A percentile compares a stretch with the other conserved stretches of the same genome.
Evolutionary conservation across 148 eudicot genomes (phyloP).

Genomic region (Euryodendron excelsum): DNA sequence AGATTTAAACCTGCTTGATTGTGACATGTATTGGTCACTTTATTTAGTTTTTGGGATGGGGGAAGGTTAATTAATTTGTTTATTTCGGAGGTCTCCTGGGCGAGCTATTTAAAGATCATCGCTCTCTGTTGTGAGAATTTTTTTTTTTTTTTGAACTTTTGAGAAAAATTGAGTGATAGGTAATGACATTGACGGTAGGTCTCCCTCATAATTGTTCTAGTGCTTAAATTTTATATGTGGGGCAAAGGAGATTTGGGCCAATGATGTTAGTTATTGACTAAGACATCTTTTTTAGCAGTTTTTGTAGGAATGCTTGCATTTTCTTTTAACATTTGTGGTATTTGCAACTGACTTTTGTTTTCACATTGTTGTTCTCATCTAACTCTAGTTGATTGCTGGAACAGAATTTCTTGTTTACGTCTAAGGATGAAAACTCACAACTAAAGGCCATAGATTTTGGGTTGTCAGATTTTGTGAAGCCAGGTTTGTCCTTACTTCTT

Average conservation of each 20-base stretch:
- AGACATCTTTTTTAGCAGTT: background rate
- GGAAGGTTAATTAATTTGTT: background rate
- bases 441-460: slow-evolving; percentile 62
- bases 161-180: background rate
- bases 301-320: background rate
- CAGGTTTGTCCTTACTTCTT: slow-evolving; percentile 30
- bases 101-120: background rate
- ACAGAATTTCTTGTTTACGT: slow-evolving; percentile 74
- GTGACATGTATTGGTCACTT: background rate
- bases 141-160: background rate
- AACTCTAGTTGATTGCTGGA: slow-evolving; percentile 22
- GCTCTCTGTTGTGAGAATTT: background rate
- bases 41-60: background rate
- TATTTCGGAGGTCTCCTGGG: background rate
- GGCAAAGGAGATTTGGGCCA: background rate
- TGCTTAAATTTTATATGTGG: background rate
- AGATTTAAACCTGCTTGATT: background rate
- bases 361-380: slow-evolving; percentile 3
- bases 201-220: background rate
- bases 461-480: slow-evolving; percentile 51
- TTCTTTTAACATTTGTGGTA: background rate
- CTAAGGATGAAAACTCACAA: slow-evolving; percentile 65
- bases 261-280: background rate
- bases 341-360: background rate
- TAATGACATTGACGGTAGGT: background rate